phyloP scores from a whole-genome alignment of 169 alveolate genomes.

The Toxoplasma gondii region DNA sequence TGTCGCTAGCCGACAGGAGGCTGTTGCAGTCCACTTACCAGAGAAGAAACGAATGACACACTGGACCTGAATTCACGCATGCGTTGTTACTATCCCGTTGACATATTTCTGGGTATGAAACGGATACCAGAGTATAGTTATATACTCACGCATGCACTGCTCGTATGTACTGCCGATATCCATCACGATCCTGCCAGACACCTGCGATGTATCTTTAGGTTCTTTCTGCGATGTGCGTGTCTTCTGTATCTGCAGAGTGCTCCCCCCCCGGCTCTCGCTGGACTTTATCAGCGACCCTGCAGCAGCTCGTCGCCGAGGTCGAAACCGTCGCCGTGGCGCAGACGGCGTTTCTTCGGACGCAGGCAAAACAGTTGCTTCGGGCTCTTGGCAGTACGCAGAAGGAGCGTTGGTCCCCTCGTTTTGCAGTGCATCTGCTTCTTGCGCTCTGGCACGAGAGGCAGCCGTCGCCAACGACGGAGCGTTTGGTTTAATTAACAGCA shows the following conservation, averaged over 20 bases:
- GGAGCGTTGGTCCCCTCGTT: slow-evolving; percentile 14
- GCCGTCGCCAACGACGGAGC: slow-evolving; percentile 26
- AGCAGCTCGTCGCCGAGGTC: background rate
- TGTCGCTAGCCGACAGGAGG: too few species aligned
- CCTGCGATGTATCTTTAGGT: too few species aligned
- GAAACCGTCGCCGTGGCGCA: background rate
- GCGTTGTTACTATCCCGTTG: too few species aligned
- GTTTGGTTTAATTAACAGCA: slow-evolving; percentile 8
- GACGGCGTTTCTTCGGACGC: background rate
- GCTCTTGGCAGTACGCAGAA: slow-evolving; percentile 16
- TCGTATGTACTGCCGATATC: too few species aligned
- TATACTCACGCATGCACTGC: too few species aligned
- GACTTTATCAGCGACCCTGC: background rate
- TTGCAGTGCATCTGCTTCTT: background rate
- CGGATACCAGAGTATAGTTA: too few species aligned
- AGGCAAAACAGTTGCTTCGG: background rate
- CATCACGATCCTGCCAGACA: too few species aligned
- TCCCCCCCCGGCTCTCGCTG: slow-evolving; percentile 14
- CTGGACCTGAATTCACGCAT: too few species aligned
- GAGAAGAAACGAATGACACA: too few species aligned
- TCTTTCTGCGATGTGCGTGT: background rate
- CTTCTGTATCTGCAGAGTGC: background rate
- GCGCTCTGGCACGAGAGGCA: background rate
- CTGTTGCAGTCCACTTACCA: too few species aligned
- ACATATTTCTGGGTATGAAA: too few species aligned